phyloP scores from a whole-genome alignment of 2,329 filamentous ascomycete species.

The Neopestalotiopsis clavispora region DNA sequence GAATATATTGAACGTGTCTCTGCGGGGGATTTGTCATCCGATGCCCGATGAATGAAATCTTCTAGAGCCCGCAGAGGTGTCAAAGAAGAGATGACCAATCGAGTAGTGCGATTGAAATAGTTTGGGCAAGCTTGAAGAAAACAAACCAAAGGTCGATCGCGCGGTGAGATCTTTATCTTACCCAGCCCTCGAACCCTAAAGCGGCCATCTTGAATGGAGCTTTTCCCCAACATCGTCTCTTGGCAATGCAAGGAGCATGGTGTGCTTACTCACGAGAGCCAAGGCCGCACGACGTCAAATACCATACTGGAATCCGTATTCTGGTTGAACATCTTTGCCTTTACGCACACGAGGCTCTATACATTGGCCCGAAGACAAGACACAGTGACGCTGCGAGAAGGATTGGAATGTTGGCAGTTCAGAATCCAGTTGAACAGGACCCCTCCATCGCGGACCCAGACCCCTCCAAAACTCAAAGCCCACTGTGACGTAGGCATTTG shows the following conservation, averaged over 20 bases:
- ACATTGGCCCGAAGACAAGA: neutral
- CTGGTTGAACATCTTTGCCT: neutral
- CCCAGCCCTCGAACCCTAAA: constrained; percentile 1
- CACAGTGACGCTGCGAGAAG: neutral
- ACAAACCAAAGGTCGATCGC: neutral
- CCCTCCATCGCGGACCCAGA: neutral
- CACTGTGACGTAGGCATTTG: neutral
- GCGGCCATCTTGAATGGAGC: neutral
- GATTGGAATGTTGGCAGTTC: neutral
- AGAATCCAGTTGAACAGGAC: neutral
- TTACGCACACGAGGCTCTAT: neutral
- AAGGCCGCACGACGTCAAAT: neutral
- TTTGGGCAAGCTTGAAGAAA: neutral
- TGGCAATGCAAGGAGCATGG: neutral
- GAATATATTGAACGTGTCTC: neutral
- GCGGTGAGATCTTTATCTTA: neutral
- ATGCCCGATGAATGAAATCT: neutral
- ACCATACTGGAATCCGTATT: neutral
- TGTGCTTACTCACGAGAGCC: neutral
- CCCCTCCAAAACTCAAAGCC: neutral
- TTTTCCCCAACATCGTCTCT: neutral
- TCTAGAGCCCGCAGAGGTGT: neutral
- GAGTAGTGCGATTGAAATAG: neutral
- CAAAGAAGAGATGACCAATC: constrained; percentile 1
- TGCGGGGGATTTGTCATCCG: neutral